Evolutionary conservation across 176 grass and related monocot species (phyloP), one percentile per base, ranked within the genome.

Genomic region (Cymbopogon citratus): DNA sequence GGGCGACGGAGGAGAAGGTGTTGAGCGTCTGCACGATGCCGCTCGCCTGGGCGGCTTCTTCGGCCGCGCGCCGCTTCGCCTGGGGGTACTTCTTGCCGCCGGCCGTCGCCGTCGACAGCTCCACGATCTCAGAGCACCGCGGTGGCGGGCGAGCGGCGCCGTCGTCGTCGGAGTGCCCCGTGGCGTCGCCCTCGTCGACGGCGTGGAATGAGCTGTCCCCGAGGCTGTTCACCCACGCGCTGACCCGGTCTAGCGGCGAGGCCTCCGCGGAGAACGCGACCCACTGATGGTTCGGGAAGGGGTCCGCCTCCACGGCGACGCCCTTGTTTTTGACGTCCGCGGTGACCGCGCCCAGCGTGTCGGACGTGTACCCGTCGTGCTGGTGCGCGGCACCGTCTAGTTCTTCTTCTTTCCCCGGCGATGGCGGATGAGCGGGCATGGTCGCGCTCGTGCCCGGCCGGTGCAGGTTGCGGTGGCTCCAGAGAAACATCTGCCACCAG

Each of bases 201-300:
- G 41, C 74, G 63, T 83, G 71, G 23, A 91, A 69, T 8, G 87
- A 59, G 52, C 21, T 24, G 74, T 83, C 43, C 39, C 66, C 83
- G 41, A 97, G 92, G 71, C 87, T 99, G 69, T 91, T 95, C 74
- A 99, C 90, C 96, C 96, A 99, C 71, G 87, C 96, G 76, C 87
- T 90, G 51, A 99, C 89, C 19, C 96, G 84, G 36, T 99, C 91
- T 26, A 93, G 12, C 69, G 89, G 49, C 61, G 90, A 91, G 7
- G 81, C 66, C 31, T 89, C 90, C 1, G 84, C 79, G 7, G 88
- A 89, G 87, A 98, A 91, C 27, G 92, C 95, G 7, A 91, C 77
- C 90, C 88, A 93, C 69, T 91, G 7, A 7, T 39, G 92, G 83
- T 54, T 91, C 64, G n/a, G 81, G 39, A 91, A 77, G 38, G 74